Evolutionary conservation across 176 grass and related monocot species (phyloP), one percentile per base, ranked within the genome.

Genomic region (Triticum timopheevii): DNA sequence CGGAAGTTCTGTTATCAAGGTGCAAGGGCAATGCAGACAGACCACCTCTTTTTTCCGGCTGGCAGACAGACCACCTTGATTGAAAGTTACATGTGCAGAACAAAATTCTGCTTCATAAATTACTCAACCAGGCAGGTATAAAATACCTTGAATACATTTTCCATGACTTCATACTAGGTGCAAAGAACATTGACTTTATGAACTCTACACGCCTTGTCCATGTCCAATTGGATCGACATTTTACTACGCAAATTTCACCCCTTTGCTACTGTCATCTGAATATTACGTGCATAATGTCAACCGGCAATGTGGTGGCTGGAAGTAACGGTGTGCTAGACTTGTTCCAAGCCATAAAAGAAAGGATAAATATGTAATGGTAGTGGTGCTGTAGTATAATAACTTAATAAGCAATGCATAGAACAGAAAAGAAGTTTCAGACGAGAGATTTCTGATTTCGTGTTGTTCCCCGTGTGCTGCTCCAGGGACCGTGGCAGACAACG

Each of bases 401-500:
- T 30, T 30, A 30, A 30, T 30, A 30, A 30, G 8, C 2, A 39
- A 39, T 39, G 38, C 38, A 39, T 39, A 39, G 1, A 39, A 9
- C 1, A 73, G 35, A 36, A n/a, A 1, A 22, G 5, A 22, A 39
- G 34, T 72, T 70, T 24, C 10, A 7, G 36, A 10, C 28, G 28
- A 30, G 28, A 30, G 28, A 30, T 30, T 30, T 30, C 28, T 30
- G 28, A 30, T 30, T 30, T 30, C 28, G 28, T 30, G 28, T 38
- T 38, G 33, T 45, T 49, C 16, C 16, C 27, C 38, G 31, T 28
- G 9, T 44, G 66, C 8, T 52, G 38, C 5, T 2, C 10, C 88
- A 98, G 96, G 96, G 77, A 96, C 82, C 10, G 90, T 96, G 31
- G 96, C 88, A 3, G 93, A 98, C 56, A 98, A 98, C 65, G 90